A percentile compares a stretch with the other conserved stretches of the same genome.
phyloP scores from a whole-genome alignment of 2,329 filamentous ascomycete species.

The Xylaria arbuscula region DNA sequence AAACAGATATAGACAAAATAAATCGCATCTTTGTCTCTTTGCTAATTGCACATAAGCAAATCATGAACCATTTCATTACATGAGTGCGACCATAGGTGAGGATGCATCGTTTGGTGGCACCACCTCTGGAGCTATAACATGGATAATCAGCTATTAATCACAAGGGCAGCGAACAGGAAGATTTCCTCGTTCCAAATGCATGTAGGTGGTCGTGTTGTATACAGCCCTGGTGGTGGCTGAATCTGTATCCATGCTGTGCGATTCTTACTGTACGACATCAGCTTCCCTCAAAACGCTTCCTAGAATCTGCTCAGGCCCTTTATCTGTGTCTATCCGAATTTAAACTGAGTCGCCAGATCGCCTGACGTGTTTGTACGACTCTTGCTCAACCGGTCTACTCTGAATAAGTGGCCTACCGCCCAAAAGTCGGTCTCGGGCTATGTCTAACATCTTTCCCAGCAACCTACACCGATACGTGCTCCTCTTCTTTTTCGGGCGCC shows the following conservation, averaged over 20 bases:
- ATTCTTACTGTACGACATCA: conserved; percentile 6
- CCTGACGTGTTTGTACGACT: not conserved
- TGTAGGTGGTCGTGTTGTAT: not conserved
- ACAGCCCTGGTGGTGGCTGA: conserved; percentile 1
- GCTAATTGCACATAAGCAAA: not conserved
- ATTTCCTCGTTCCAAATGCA: conserved; percentile 4
- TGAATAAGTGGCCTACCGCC: not conserved
- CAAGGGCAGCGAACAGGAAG: conserved; percentile 2
- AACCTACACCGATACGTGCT: not conserved
- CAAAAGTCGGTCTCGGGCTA: not conserved
- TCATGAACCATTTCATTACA: too few species aligned
- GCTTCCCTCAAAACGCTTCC: not conserved
- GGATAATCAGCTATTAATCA: not conserved
- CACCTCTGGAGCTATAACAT: not conserved
- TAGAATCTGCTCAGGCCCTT: not conserved
- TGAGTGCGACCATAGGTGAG: not conserved
- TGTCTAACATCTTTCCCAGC: not conserved
- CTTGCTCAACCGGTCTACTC: conserved; percentile 1
- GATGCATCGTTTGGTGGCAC: not conserved
- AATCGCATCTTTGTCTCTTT: not conserved
- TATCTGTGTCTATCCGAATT: not conserved
- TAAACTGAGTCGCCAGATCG: not conserved
- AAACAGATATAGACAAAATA: too few species aligned
- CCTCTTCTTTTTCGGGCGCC: not conserved
- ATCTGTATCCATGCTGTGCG: conserved; percentile 12